A percentile compares a stretch with the other conserved stretches of the same genome.
These are phyloP conservation scores for Annona squamosa DNA, from an alignment of 164 flowering plant genomes.

Conservation along the genomic window DNA sequence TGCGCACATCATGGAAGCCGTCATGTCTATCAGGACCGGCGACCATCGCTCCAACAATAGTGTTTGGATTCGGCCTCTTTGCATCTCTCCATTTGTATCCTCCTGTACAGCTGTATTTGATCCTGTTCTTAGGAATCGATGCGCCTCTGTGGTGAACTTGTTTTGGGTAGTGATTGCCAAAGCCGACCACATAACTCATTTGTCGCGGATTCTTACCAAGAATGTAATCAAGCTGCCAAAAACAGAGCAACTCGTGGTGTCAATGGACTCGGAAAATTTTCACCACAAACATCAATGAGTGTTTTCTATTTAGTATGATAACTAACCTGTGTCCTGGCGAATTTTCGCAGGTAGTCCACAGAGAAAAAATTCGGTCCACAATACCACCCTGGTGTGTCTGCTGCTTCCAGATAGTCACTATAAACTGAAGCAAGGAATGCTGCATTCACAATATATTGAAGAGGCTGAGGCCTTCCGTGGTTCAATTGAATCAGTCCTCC, in stretches of 20 bases:
- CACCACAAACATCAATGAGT: background rate
- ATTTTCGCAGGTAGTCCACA: slow-evolving; percentile 61
- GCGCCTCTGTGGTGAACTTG: slow-evolving; percentile 94
- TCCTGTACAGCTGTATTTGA: slow-evolving; percentile 77
- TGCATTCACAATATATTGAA: slow-evolving; percentile 86
- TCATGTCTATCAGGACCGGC: slow-evolving; percentile 92
- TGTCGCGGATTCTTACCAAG: slow-evolving; percentile 90
- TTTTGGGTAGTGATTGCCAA: slow-evolving; percentile 71
- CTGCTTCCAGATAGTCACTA: slow-evolving; percentile 88
- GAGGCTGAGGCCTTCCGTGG: slow-evolving; percentile 94
- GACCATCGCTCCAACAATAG: slow-evolving; percentile 90
- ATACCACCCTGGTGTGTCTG: slow-evolving; percentile 99
- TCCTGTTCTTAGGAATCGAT: slow-evolving; percentile 80
- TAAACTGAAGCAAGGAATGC: slow-evolving; percentile 84
- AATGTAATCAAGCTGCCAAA: slow-evolving; percentile 78
- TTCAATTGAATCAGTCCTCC: slow-evolving; percentile 90
- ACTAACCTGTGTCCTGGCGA: slow-evolving; percentile 83
- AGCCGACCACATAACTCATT: slow-evolving; percentile 93
- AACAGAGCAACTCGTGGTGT: background rate
- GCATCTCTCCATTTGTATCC: slow-evolving; percentile 96
- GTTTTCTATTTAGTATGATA: background rate
- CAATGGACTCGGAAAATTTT: background rate
- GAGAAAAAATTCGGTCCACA: slow-evolving; percentile 93
- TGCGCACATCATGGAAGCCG: slow-evolving; percentile 76
- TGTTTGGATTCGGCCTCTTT: slow-evolving; percentile 71